Conservation (phyloP, 2,329 filamentous ascomycete genomes). For the Cercospora sojina region DNA sequence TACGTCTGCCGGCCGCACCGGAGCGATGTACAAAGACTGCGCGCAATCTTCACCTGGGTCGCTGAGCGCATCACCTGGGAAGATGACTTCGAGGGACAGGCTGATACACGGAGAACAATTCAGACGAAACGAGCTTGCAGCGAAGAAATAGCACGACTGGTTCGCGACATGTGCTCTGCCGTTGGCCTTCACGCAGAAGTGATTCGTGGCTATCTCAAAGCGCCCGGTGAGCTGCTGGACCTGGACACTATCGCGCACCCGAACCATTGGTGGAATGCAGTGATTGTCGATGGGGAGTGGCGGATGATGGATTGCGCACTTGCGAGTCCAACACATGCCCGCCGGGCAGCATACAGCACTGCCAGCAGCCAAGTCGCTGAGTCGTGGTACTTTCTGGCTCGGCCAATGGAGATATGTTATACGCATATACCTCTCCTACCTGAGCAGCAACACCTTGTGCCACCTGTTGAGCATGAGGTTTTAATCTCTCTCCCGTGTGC, state of each 20-base stretch:
- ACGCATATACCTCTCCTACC: conserved; percentile 89
- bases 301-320: conserved; percentile 93
- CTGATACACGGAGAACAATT: conserved; percentile 81
- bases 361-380: conserved; percentile 70
- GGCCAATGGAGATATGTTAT: conserved; percentile 88
- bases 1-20: conserved; percentile 93
- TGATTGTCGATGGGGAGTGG: conserved; percentile 92
- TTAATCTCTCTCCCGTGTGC: conserved; percentile 82
- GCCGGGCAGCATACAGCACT: conserved; percentile 73
- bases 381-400: conserved; percentile 87
- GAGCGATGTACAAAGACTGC: conserved; percentile 86
- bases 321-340: conserved; percentile 86
- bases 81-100: conserved; percentile 82
- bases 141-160: conserved; percentile 84
- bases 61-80: conserved; percentile 95
- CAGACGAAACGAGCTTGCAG: conserved; percentile 80
- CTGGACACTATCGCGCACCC: conserved; percentile 77
- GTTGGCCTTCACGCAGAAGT: conserved; percentile 86
- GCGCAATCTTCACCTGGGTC: conserved; percentile 97
- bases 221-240: conserved; percentile 79
- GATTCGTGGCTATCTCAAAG: conserved; percentile 85
- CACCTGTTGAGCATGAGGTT: conserved; percentile 80
- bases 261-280: conserved; percentile 98
- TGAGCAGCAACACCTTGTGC: conserved; percentile 88
- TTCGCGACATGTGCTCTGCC: conserved; percentile 89